Conservation (phyloP, 257 asterid species). For the Cordia subcordata region DNA sequence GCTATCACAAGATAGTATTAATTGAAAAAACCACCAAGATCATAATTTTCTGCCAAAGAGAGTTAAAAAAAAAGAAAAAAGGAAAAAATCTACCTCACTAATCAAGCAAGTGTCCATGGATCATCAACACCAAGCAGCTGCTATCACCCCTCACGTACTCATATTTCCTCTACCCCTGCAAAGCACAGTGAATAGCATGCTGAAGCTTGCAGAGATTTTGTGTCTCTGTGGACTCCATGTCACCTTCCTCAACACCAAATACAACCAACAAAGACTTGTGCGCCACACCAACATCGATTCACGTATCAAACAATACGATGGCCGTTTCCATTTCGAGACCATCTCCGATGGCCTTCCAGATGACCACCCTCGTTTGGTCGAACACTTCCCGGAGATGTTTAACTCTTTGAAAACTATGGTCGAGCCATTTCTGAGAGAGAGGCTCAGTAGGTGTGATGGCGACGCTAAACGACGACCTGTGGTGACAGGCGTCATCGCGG, state of each 20-base stretch:
- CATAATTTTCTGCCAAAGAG: neutral
- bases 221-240: constrained; percentile 12
- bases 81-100: neutral
- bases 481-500: constrained; percentile 40
- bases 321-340: constrained; percentile 7
- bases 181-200: constrained; percentile 21
- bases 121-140: constrained; percentile 1
- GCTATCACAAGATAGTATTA: no score
- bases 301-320: neutral
- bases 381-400: constrained; percentile 25
- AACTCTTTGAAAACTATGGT: constrained; percentile 26
- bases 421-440: constrained; percentile 32
- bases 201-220: constrained; percentile 19
- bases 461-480: no score
- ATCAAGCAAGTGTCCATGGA: neutral
- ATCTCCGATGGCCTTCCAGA: constrained; percentile 15
- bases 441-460: no score
- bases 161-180: constrained; percentile 21
- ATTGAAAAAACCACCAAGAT: no score
- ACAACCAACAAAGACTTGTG: constrained; percentile 9
- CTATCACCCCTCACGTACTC: constrained; percentile 15
- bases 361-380: constrained; percentile 6
- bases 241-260: constrained; percentile 12
- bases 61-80: neutral
- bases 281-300: constrained; percentile 3